phyloP scores from a whole-genome alignment of 2,329 filamentous ascomycete genomes.

The Plectosphaerella sp. region DNA sequence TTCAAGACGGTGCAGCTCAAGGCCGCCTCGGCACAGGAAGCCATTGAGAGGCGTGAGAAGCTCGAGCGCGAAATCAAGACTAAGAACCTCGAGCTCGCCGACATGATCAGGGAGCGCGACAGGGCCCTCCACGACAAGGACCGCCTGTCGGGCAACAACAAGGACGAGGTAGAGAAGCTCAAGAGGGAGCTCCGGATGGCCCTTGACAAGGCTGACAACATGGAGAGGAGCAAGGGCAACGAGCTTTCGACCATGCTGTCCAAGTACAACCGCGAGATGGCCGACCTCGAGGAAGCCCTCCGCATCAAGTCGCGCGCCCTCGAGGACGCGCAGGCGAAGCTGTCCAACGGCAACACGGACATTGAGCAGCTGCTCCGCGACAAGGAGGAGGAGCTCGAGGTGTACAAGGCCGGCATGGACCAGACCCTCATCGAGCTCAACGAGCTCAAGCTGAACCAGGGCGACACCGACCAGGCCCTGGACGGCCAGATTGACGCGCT shows the following conservation, averaged over 20 bases:
- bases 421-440: constrained; percentile 90
- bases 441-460: constrained; percentile 73
- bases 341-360: constrained; percentile 77
- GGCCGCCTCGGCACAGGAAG: constrained; percentile 93
- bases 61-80: constrained; percentile 97
- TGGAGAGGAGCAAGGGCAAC: constrained; percentile 88
- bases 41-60: constrained; percentile 91
- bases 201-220: constrained; percentile 83
- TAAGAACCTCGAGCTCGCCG: constrained; percentile 96
- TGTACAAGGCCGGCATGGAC: constrained; percentile 98
- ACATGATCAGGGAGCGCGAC: constrained; percentile 97
- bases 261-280: constrained; percentile 96
- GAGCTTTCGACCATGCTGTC: constrained; percentile 92
- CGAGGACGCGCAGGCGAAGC: constrained; percentile 75
- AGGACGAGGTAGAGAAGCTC: constrained; percentile 90
- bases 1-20: constrained; percentile 96
- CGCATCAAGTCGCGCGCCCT: constrained; percentile 82
- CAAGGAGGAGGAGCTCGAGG: constrained; percentile 96
- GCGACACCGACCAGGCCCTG: constrained; percentile 72
- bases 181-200: constrained; percentile 92
- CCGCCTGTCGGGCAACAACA: constrained; percentile 76
- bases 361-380: constrained; percentile 82
- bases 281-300: constrained; percentile 89
- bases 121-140: constrained; percentile 92
- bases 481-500: constrained; percentile 90